Conservation (phyloP, 169 alveolate genomes). For the Plasmodium falciparum region DNA sequence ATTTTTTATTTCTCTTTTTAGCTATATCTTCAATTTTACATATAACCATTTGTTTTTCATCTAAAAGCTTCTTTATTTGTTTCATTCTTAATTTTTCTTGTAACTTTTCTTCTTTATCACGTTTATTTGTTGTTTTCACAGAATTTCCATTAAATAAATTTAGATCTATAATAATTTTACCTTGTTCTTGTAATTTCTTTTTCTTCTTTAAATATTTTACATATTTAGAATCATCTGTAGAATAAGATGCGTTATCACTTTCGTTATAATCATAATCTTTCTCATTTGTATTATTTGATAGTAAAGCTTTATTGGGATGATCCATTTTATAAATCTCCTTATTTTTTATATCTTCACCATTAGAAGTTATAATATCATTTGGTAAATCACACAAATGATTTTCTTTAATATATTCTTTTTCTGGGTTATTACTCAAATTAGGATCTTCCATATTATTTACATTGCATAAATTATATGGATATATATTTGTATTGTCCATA, state of each 20-base stretch:
- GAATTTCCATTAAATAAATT: slow-evolving; percentile 9
- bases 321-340: neutral
- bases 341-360: neutral
- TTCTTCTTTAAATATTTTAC: slow-evolving; percentile 33
- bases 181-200: slow-evolving; percentile 64
- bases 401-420: neutral
- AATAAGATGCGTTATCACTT: slow-evolving; percentile 61
- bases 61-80: slow-evolving; percentile 20
- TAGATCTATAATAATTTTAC: slow-evolving; percentile 65
- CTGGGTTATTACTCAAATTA: too few relatives aligned
- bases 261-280: slow-evolving; percentile 27
- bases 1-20: slow-evolving; percentile 62
- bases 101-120: slow-evolving; percentile 28
- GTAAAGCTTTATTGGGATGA: neutral
- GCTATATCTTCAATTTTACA: slow-evolving; percentile 73
- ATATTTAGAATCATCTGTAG: slow-evolving; percentile 72
- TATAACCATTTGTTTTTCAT: slow-evolving; percentile 66
- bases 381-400: neutral
- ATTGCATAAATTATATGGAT: too few relatives aligned
- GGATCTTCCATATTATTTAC: too few relatives aligned
- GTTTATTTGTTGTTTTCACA: slow-evolving; percentile 3
- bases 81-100: slow-evolving; percentile 46
- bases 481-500: too few relatives aligned
- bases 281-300: slow-evolving; percentile 10
- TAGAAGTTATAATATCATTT: neutral